Evolutionary conservation across 805 yeast species (phyloP).

Genomic region (Peterozyma toletana): DNA sequence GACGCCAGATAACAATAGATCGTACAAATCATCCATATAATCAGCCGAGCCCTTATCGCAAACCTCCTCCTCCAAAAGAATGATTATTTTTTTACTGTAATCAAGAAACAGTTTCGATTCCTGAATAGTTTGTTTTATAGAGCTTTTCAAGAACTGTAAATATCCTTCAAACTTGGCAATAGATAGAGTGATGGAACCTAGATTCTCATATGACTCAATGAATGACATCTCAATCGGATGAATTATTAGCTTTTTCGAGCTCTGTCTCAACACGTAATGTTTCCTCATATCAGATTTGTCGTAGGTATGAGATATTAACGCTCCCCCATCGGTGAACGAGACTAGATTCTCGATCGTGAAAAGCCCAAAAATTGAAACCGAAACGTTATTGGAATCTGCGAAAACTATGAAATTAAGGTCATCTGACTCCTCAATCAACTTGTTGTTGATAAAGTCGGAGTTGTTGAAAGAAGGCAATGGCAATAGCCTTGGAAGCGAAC

Average conservation of each 20-base stretch:
- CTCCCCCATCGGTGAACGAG: slow-evolving; percentile 9
- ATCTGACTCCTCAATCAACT: slow-evolving; percentile 15
- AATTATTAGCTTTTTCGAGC: slow-evolving; percentile 12
- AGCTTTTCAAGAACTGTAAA: slow-evolving; percentile 25
- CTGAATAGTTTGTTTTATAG: slow-evolving; percentile 18
- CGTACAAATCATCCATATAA: slow-evolving; percentile 34
- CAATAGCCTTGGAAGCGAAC: slow-evolving; percentile 17
- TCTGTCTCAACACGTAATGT: slow-evolving; percentile 18
- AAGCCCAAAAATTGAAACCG: slow-evolving; percentile 24
- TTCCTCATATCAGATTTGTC: slow-evolving; percentile 13
- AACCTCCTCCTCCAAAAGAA: slow-evolving; percentile 27
- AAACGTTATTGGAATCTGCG: slow-evolving; percentile 15
- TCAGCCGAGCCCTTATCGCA: slow-evolving; percentile 15
- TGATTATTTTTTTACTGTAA: slow-evolving; percentile 25
- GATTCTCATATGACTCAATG: not conserved
- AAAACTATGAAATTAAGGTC: slow-evolving; percentile 21
- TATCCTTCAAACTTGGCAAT: slow-evolving; percentile 25
- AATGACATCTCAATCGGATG: slow-evolving; percentile 2
- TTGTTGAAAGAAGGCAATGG: slow-evolving; percentile 11
- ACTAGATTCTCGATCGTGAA: slow-evolving; percentile 21
- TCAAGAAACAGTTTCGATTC: slow-evolving; percentile 30
- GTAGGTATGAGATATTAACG: slow-evolving; percentile 11
- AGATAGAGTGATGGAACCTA: not conserved
- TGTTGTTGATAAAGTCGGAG: slow-evolving; percentile 15
- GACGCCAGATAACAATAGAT: slow-evolving; percentile 46